phyloP scores from a whole-genome alignment of 495 filamentous ascomycete species.

The Aspergillus panamensis region DNA sequence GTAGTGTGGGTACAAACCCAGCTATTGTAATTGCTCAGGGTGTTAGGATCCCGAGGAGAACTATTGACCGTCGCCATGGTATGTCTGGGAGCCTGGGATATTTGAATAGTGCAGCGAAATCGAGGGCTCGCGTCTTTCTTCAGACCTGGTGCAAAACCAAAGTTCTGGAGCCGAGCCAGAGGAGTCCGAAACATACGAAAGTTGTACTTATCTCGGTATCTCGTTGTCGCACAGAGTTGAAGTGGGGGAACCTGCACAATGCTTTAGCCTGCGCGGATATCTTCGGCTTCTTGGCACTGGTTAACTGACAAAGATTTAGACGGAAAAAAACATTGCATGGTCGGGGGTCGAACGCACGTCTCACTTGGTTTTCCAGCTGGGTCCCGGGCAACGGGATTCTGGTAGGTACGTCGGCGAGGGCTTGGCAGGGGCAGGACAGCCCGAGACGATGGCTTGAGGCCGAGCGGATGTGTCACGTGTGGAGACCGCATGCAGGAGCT shows the following conservation, averaged over 20 bases:
- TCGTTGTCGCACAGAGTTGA: background rate
- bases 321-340: too few relatives aligned
- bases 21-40: slow-evolving; percentile 83
- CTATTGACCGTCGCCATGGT: slow-evolving; percentile 51
- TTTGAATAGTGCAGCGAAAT: slow-evolving; percentile 8
- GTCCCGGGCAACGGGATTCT: too few relatives aligned
- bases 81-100: slow-evolving; percentile 11
- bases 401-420: too few relatives aligned
- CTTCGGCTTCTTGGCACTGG: background rate
- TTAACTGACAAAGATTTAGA: too few relatives aligned
- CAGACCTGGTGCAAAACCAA: slow-evolving; percentile 4
- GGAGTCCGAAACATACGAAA: slow-evolving; percentile 7
- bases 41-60: slow-evolving; percentile 77
- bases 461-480: too few relatives aligned
- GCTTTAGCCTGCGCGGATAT: background rate
- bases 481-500: too few relatives aligned
- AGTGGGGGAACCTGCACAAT: background rate
- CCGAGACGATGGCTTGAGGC: too few relatives aligned
- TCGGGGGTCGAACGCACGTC: too few relatives aligned
- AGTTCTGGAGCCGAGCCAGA: slow-evolving; percentile 6
- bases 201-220: background rate
- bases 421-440: too few relatives aligned
- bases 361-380: too few relatives aligned
- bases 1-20: slow-evolving; percentile 78
- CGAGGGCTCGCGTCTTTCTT: background rate